Evolutionary conservation across 2,329 filamentous ascomycete genomes (phyloP).

Genomic region (Chrysoporthe puriensis): DNA sequence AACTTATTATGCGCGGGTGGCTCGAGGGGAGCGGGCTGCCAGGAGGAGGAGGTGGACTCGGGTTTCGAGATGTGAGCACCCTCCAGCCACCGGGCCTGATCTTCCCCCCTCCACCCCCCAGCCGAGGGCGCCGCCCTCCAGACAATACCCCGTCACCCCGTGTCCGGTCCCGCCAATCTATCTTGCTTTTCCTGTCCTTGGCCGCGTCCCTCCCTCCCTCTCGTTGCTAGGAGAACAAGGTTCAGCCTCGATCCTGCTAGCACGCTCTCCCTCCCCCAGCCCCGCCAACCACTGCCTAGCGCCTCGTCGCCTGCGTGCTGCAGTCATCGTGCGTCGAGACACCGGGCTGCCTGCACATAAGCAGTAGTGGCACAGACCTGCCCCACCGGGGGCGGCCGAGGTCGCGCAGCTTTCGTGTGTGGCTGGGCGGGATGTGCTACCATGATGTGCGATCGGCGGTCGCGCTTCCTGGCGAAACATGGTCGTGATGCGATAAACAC

Average conservation of each 20-base stretch:
- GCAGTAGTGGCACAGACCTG: conserved; percentile 2
- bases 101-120: background rate
- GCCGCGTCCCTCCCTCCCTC: background rate
- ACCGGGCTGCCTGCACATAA: background rate
- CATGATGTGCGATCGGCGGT: background rate
- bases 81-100: background rate
- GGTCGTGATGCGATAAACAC: background rate
- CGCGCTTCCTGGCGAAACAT: background rate
- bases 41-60: background rate
- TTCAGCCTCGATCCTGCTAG: background rate
- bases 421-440: background rate
- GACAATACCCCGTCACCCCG: too few species aligned
- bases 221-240: conserved; percentile 1
- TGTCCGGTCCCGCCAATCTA: background rate
- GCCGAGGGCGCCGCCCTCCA: too few species aligned
- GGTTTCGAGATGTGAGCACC: background rate
- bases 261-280: background rate
- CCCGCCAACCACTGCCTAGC: background rate
- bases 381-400: background rate
- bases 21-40: too few species aligned
- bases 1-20: too few species aligned
- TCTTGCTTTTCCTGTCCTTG: background rate
- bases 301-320: background rate
- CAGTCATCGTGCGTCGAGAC: conserved; percentile 10
- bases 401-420: background rate